Base-by-base conservation (phyloP, 73 alveolate genomes). In the Strombidium stylifer region DNA sequence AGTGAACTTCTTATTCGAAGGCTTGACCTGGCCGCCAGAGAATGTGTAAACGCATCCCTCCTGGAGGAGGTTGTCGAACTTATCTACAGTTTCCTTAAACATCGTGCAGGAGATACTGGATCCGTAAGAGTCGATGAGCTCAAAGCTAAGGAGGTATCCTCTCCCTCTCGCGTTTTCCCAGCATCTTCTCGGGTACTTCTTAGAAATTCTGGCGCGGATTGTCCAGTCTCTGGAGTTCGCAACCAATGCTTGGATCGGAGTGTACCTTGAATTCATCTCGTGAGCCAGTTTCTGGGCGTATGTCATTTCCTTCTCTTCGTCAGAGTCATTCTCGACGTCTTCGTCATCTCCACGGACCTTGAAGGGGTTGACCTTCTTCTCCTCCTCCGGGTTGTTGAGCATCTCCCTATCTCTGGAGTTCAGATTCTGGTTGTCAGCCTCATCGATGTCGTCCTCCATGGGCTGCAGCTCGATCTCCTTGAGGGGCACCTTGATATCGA, bases 161-260 rank as follows among this genome's bases (percentile, higher is more conserved):
- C 42, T 32, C 4, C 42, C 42, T 6, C 10, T 10, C 10, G n/a
- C 10, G 10, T 10, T 10, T 32, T 69, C 32, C 86, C 80, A 75
- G 15, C 65, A 46, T 52, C 75, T 81, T 31, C 61, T 64, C 45
- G 32, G 91, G 0, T 81, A 74, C 58, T 86, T 86, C 44, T 72
- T 46, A 31, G 80, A 59, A 0, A 86, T 70, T 49, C 90, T 52
- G 8, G 82, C 91, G 57, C 66, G 73, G 53, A 86, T 54, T 45
- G 34, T 66, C 77, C 72, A 86, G 70, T 82, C 89, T 41, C 46
- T 48, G 35, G 82, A 32, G 67, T 69, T 48, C 0, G 91, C 47
- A 4, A 84, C 67, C 0, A 90, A 47, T 16, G 86, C 90, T 23
- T 41, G 57, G 4, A 90, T 64, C 14, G 97, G 91, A 18, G 91